phyloP scores from a whole-genome alignment of 371 early-diverging fungal genomes.

The Mucor lusitanicus region DNA sequence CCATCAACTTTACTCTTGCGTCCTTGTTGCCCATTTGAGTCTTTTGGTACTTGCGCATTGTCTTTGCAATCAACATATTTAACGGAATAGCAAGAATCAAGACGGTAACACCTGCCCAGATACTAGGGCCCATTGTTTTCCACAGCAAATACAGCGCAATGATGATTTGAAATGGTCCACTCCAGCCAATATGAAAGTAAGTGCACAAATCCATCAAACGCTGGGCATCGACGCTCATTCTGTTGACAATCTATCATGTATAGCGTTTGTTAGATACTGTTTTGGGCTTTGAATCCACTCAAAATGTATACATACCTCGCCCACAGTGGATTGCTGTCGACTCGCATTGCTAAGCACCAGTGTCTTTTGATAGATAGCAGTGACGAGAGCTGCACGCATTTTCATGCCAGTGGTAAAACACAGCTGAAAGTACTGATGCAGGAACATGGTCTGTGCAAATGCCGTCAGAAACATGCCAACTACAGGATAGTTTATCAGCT shows the following conservation, averaged over 20 bases:
- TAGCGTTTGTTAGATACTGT: neutral
- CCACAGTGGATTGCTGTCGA: conserved; percentile 81
- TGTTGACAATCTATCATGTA: conserved; percentile 71
- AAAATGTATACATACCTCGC: conserved; percentile 36
- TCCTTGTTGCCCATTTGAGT: conserved; percentile 92
- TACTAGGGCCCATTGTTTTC: conserved; percentile 80
- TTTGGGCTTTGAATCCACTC: neutral
- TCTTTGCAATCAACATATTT: conserved; percentile 62
- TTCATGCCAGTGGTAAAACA: conserved; percentile 80
- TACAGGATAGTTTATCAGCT: neutral
- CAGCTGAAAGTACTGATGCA: conserved; percentile 92
- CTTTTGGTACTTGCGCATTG: conserved; percentile 77
- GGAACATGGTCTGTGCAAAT: conserved; percentile 78
- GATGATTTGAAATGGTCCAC: conserved; percentile 89
- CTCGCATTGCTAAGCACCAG: conserved; percentile 79
- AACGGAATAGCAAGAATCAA: conserved; percentile 80
- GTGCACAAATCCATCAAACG: conserved; percentile 69
- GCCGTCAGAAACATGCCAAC: conserved; percentile 82
- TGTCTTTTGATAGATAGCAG: conserved; percentile 89
- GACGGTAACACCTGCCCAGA: conserved; percentile 86
- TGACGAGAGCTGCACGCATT: conserved; percentile 80
- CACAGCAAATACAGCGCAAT: conserved; percentile 82
- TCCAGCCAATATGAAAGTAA: conserved; percentile 83
- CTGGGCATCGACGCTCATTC: conserved; percentile 91
- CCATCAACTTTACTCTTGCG: conserved; percentile 86